Conservation (phyloP, 2,329 filamentous ascomycete genomes). For the Westerdykella sp. region DNA sequence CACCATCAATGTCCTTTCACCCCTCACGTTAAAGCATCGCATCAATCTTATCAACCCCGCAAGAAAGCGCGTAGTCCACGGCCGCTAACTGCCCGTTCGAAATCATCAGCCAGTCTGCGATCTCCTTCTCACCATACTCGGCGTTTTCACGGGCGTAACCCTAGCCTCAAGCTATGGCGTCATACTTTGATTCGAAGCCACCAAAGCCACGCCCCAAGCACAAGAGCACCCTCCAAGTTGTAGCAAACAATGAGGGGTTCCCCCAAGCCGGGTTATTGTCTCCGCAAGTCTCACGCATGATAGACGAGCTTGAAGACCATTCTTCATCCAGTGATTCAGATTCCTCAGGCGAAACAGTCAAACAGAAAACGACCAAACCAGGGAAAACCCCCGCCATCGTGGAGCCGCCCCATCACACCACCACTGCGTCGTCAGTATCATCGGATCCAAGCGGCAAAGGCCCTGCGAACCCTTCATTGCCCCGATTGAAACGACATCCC, state of each 20-base stretch:
- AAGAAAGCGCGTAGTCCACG: no score
- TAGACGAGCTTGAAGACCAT: constrained; percentile 17
- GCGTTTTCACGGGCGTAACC: no score
- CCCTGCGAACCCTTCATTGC: neutral
- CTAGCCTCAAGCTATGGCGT: constrained; percentile 17
- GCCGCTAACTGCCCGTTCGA: no score
- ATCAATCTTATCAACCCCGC: no score
- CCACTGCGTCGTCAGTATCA: neutral
- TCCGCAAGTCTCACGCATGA: constrained; percentile 25
- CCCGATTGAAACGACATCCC: constrained; percentile 8
- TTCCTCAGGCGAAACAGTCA: neutral
- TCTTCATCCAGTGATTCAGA: constrained; percentile 8
- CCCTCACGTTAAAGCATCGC: no score
- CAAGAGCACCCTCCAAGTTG: constrained; percentile 11
- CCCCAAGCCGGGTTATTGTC: constrained; percentile 16
- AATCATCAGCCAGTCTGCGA: no score
- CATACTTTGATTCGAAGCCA: constrained; percentile 30
- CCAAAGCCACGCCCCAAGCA: constrained; percentile 14
- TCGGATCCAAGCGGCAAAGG: neutral
- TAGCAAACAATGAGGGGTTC: constrained; percentile 1
- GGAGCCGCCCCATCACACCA: neutral
- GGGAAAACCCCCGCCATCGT: neutral
- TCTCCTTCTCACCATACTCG: no score
- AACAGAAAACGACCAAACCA: neutral
- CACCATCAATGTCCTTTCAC: no score